phyloP scores from a whole-genome alignment of 345 rosid species.

The Eucalyptus erythrocorys region DNA sequence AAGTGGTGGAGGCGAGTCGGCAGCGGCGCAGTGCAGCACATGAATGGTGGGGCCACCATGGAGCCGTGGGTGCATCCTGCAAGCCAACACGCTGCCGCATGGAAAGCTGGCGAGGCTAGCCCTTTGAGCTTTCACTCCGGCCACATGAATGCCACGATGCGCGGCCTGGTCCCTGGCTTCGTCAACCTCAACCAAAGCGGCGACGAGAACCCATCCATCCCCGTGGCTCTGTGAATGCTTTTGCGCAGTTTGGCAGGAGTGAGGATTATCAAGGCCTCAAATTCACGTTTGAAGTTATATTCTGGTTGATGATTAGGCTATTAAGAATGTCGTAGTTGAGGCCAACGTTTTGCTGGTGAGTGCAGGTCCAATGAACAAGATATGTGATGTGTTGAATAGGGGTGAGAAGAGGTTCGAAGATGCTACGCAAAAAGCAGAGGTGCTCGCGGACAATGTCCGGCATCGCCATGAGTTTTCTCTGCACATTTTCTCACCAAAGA shows the following conservation, averaged over 20 bases:
- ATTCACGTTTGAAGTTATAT: not conserved
- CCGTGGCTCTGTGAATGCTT: not conserved
- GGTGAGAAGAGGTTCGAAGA: not conserved
- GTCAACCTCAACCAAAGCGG: not conserved
- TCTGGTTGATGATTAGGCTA: not conserved
- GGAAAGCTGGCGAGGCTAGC: not conserved
- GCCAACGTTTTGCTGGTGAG: not conserved
- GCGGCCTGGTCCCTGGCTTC: not conserved
- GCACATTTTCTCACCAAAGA: fast-evolving
- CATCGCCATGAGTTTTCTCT: not conserved
- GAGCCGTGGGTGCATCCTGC: not conserved
- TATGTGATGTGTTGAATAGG: constrained; percentile 34
- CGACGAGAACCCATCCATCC: not conserved
- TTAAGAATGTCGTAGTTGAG: not conserved
- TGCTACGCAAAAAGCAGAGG: not conserved
- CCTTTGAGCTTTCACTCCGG: not conserved
- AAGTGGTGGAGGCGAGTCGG: too few species aligned
- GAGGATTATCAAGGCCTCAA: not conserved
- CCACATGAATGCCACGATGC: not conserved
- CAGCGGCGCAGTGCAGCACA: not conserved
- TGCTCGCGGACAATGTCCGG: not conserved
- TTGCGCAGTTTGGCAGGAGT: not conserved
- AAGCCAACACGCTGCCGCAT: not conserved
- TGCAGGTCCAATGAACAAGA: not conserved
- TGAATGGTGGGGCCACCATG: not conserved